phyloP scores from a whole-genome alignment of 257 asterid species.

The Primulina huaijiensis region DNA sequence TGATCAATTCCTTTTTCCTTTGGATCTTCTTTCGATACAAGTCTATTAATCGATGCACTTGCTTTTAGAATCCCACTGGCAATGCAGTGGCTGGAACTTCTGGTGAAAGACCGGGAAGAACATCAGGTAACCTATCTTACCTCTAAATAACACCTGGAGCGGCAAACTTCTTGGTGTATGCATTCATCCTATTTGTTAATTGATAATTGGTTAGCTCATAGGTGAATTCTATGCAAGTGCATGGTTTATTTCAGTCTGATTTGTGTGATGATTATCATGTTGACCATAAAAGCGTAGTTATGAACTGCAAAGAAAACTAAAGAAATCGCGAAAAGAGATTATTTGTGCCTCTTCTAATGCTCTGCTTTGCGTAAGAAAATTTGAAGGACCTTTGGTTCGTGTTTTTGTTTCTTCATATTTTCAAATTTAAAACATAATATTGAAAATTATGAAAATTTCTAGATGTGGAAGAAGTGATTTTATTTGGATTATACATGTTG shows the following conservation, averaged over 20 bases:
- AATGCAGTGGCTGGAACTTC: constrained; percentile 54
- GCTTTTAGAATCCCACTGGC: constrained; percentile 55
- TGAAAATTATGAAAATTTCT: too few species aligned
- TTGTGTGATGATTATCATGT: neutral
- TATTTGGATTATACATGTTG: neutral
- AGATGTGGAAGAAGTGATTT: neutral
- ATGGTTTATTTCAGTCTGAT: neutral
- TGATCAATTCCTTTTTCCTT: constrained; percentile 19
- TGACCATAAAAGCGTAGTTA: neutral
- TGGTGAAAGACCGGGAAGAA: constrained; percentile 47
- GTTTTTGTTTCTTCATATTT: neutral
- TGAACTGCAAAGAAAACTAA: neutral
- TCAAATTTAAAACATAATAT: neutral
- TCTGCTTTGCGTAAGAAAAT: neutral
- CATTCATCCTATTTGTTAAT: constrained; percentile 9
- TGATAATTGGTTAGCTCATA: neutral
- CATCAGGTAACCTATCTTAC: constrained; percentile 40
- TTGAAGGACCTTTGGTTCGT: neutral
- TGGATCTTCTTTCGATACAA: constrained; percentile 11
- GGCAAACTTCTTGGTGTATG: constrained; percentile 4
- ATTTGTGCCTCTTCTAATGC: neutral
- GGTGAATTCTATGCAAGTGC: neutral
- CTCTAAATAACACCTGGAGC: neutral
- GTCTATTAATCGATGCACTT: constrained; percentile 23
- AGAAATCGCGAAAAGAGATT: neutral